Evolutionary conservation across 208 protist genomes (phyloP).

Genomic region (Herpetomonas samuelpessoai): DNA sequence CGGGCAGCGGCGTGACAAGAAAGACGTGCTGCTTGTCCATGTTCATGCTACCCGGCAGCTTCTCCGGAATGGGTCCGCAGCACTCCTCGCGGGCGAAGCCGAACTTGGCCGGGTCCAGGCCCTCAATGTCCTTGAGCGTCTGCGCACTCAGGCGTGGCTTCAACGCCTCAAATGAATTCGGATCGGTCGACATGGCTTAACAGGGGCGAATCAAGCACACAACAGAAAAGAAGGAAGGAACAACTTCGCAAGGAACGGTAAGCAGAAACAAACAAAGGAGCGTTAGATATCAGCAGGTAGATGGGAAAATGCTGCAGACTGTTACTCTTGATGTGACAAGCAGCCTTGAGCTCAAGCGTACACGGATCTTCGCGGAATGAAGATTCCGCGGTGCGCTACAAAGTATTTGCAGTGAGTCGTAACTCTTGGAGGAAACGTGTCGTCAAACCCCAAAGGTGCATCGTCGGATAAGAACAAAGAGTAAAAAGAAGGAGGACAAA

Average conservation of each 20-base stretch:
- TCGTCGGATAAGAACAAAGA: too few species aligned
- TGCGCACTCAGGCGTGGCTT: slow-evolving; percentile 42
- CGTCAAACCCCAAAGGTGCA: too few species aligned
- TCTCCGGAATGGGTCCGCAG: slow-evolving; percentile 64
- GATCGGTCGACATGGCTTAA: slow-evolving; percentile 23
- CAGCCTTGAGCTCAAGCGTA: too few species aligned
- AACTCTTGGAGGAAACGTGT: too few species aligned
- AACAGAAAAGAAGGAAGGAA: neutral
- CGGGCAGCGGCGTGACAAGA: slow-evolving; percentile 51
- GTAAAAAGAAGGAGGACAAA: too few species aligned
- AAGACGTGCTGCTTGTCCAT: slow-evolving; percentile 76
- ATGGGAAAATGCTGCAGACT: too few species aligned
- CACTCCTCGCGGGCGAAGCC: slow-evolving; percentile 88
- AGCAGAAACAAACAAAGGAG: neutral
- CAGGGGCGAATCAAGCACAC: neutral
- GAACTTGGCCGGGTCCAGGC: slow-evolving; percentile 59
- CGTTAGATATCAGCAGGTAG: too few species aligned
- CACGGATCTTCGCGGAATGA: too few species aligned
- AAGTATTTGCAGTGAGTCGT: too few species aligned
- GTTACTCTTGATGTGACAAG: too few species aligned
- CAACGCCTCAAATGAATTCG: slow-evolving; percentile 62
- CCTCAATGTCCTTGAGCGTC: slow-evolving; percentile 87
- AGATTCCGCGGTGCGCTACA: too few species aligned
- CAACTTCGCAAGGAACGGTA: neutral
- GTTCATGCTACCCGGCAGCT: slow-evolving; percentile 76